Conservation (phyloP, 2,329 filamentous ascomycete species). For the Calonectria pseudoreteaudii region DNA sequence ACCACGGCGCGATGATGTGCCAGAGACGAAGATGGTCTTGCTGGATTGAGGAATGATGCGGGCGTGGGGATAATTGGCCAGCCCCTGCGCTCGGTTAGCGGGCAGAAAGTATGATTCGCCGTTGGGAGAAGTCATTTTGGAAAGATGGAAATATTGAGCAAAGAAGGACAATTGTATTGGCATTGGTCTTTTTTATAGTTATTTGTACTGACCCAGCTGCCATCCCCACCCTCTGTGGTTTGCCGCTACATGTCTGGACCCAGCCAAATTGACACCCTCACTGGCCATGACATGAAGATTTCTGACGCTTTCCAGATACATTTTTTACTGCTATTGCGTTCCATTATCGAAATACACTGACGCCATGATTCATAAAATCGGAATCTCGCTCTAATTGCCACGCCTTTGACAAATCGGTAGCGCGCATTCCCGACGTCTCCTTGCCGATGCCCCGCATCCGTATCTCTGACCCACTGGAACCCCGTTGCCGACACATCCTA, state of each 20-base stretch:
- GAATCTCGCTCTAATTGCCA: background rate
- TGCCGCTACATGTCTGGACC: background rate
- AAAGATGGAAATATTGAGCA: background rate
- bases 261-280: background rate
- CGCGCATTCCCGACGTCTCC: background rate
- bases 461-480: background rate
- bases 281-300: background rate
- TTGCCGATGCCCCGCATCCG: background rate
- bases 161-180: background rate
- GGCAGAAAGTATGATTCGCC: conserved; percentile 3
- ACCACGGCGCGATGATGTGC: conserved; percentile 13
- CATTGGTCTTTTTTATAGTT: background rate
- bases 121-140: conserved; percentile 1
- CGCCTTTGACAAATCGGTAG: background rate
- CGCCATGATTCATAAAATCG: background rate
- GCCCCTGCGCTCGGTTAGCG: background rate
- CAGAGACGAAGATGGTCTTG: conserved; percentile 16
- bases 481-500: background rate
- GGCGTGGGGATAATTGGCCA: conserved; percentile 11
- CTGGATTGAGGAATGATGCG: conserved; percentile 4
- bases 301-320: background rate
- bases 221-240: background rate
- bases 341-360: too few relatives aligned
- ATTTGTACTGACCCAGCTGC: background rate
- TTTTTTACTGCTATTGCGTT: background rate